These are phyloP conservation scores for Sonneratia alba DNA, from an alignment of 345 rosid genomes.

Conservation along the genomic window DNA sequence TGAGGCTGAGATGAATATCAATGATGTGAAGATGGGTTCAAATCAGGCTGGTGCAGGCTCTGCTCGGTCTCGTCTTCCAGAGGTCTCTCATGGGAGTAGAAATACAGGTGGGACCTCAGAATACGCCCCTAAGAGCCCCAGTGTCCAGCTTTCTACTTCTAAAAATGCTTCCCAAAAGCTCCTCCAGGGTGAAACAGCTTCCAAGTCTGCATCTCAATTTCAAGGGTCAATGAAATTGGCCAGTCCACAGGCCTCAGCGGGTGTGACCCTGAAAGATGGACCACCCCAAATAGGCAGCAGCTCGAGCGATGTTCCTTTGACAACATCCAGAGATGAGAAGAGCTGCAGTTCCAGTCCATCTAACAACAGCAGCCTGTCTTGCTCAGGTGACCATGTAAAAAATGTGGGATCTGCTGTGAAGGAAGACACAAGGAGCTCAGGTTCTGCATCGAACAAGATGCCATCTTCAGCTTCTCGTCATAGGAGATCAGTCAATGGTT, in stretches of 20 bases:
- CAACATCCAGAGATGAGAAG: conserved; percentile 50
- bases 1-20: conserved; percentile 69
- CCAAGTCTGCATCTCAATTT: conserved; percentile 41
- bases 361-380: conserved; percentile 66
- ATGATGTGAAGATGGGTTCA: conserved; percentile 57
- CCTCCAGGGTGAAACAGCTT: conserved; percentile 36
- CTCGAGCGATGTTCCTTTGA: conserved; percentile 29
- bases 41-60: conserved; percentile 59
- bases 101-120: conserved; percentile 51
- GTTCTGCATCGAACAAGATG: conserved; percentile 45
- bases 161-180: conserved; percentile 47
- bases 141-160: conserved; percentile 44
- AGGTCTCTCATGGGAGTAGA: conserved; percentile 46
- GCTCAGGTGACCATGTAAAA: conserved; percentile 58
- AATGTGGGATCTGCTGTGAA: conserved; percentile 40
- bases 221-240: conserved; percentile 48
- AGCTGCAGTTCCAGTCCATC: conserved; percentile 82
- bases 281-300: conserved; percentile 29
- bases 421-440: conserved; percentile 61
- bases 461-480: conserved; percentile 38
- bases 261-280: conserved; percentile 42
- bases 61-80: conserved; percentile 51
- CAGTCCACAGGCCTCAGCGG: conserved; percentile 34
- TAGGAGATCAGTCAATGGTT: conserved; percentile 50
- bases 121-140: conserved; percentile 46